Percentiles rank a stretch among this genome's conserved stretches.
These are phyloP conservation scores for Alternaria conjuncta DNA, from an alignment of 2,329 filamentous ascomycete genomes.

Conservation along the genomic window DNA sequence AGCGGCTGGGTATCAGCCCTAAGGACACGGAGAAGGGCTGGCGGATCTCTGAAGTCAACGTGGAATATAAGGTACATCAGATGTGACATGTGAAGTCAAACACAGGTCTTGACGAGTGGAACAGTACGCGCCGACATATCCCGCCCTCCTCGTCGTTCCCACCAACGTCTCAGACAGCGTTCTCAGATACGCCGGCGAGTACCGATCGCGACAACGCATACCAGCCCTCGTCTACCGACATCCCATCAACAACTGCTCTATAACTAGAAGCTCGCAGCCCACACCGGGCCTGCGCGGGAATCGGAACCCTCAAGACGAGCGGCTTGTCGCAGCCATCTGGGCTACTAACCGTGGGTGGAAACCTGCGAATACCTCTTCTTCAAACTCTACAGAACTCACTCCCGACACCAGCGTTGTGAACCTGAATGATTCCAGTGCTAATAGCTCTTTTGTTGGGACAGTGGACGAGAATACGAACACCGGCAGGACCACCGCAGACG, in stretches of 20 bases:
- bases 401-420: constrained; percentile 45
- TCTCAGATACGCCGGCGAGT: constrained; percentile 88
- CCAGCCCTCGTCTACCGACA: constrained; percentile 94
- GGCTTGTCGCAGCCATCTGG: constrained; percentile 90
- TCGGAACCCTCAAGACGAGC: constrained; percentile 94
- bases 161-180: constrained; percentile 94
- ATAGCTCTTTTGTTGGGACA: constrained; percentile 45
- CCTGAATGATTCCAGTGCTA: constrained; percentile 38
- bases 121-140: constrained; percentile 89
- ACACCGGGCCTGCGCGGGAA: constrained; percentile 85
- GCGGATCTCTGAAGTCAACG: constrained; percentile 89
- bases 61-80: constrained; percentile 70
- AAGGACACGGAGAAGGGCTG: constrained; percentile 82
- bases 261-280: constrained; percentile 93
- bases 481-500: constrained; percentile 29
- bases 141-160: constrained; percentile 82
- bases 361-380: constrained; percentile 30
- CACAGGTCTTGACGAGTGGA: constrained; percentile 18
- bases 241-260: constrained; percentile 94
- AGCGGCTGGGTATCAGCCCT: constrained; percentile 82
- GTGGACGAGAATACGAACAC: constrained; percentile 30
- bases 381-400: constrained; percentile 33
- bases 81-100: neutral
- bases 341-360: constrained; percentile 62
- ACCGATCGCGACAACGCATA: constrained; percentile 87